Conservation (phyloP, 2,329 filamentous ascomycete genomes). For the Clathrospora elynae region DNA sequence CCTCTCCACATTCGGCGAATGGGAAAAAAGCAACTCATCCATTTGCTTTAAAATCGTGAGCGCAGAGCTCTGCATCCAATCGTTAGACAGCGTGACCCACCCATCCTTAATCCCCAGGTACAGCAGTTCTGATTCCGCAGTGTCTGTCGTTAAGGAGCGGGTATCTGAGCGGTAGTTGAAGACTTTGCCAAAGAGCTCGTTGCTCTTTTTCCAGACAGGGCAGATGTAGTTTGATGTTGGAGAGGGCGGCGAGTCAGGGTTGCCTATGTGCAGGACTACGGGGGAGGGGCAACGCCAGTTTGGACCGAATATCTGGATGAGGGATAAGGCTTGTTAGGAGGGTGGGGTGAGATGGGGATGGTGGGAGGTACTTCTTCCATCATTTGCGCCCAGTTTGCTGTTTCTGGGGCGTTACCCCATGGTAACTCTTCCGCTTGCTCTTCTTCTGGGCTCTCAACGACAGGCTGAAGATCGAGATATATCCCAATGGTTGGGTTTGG, state of each 20-base stretch:
- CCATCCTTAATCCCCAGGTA: conserved; percentile 39
- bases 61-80: conserved; percentile 40
- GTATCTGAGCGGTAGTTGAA: conserved; percentile 20
- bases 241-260: conserved; percentile 13
- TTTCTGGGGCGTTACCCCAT: conserved; percentile 23
- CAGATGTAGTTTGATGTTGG: conserved; percentile 20
- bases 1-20: conserved; percentile 32
- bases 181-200: conserved; percentile 40
- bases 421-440: conserved; percentile 15
- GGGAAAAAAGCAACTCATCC: conserved; percentile 37
- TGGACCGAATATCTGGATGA: conserved; percentile 36
- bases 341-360: not conserved
- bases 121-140: conserved; percentile 35
- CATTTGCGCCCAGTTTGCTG: conserved; percentile 36
- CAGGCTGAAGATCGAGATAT: conserved; percentile 21
- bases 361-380: conserved; percentile 30
- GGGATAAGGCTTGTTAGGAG: not conserved
- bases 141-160: conserved; percentile 10
- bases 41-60: conserved; percentile 37
- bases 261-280: conserved; percentile 37
- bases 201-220: conserved; percentile 37
- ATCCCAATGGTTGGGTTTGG: conserved; percentile 15
- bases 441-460: conserved; percentile 19
- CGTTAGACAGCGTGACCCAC: conserved; percentile 29
- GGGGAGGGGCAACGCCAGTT: conserved; percentile 38